A percentile compares a stretch with the other conserved stretches of the same genome.
Evolutionary conservation across 306 rosid species (phyloP).

Genomic region (barrel medic (Medicago truncatula)): DNA sequence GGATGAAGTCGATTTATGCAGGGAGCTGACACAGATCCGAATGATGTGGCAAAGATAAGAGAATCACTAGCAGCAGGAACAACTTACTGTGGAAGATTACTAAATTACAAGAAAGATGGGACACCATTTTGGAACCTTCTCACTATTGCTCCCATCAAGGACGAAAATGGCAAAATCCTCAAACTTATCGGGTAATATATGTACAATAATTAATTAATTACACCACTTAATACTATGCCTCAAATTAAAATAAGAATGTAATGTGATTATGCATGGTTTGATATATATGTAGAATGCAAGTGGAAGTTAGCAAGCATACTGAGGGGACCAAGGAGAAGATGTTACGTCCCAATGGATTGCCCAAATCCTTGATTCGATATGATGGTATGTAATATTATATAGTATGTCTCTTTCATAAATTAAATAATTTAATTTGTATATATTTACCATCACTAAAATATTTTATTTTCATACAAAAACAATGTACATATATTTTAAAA

Average conservation of each 20-base stretch:
- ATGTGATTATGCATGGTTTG: no score
- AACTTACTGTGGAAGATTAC: constrained; percentile 80
- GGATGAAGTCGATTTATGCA: constrained; percentile 86
- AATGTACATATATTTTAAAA: no score
- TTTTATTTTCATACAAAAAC: no score
- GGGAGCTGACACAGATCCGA: constrained; percentile 85
- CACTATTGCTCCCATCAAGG: constrained; percentile 88
- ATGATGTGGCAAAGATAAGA: constrained; percentile 85
- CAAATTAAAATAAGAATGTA: no score
- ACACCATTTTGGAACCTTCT: constrained; percentile 96
- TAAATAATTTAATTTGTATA: no score
- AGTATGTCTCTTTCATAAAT: no score
- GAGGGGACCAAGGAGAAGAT: constrained; percentile 89
- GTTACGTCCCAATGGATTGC: constrained; percentile 96
- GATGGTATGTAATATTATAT: constrained; percentile 59
- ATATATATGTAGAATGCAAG: constrained; percentile 88
- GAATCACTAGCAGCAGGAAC: constrained; percentile 57
- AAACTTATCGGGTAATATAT: constrained; percentile 89
- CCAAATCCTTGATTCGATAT: constrained; percentile 89
- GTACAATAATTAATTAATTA: not conserved
- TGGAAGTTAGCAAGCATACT: constrained; percentile 97
- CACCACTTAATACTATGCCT: no score
- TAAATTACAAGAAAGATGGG: constrained; percentile 97
- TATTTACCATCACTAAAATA: no score
- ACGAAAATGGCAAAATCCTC: constrained; percentile 70